Conservation (phyloP, 257 asterid genomes). For the Scutellaria baicalensis region DNA sequence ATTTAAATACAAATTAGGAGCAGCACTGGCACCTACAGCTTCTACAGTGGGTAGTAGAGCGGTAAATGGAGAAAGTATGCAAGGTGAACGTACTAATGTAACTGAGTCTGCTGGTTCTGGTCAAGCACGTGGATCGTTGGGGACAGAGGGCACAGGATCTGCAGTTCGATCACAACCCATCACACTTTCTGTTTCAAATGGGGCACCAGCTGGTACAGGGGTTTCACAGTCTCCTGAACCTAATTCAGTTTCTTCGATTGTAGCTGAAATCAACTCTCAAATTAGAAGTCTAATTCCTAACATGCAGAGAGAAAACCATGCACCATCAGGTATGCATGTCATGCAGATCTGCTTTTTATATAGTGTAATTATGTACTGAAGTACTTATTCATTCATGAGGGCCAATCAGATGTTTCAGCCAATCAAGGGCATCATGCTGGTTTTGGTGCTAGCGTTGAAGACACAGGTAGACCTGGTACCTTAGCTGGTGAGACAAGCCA, state of each 20-base stretch:
- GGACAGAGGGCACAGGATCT: conserved; percentile 19
- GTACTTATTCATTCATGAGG: conserved; percentile 13
- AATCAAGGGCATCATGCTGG: conserved; percentile 28
- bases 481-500: conserved; percentile 6
- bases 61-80: conserved; percentile 45
- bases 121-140: conserved; percentile 36
- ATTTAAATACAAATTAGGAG: conserved; percentile 25
- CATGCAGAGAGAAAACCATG: conserved; percentile 22
- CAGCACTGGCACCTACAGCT: conserved; percentile 34
- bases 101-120: conserved; percentile 36
- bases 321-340: conserved; percentile 28
- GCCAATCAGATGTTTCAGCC: conserved; percentile 39
- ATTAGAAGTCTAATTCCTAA: conserved; percentile 23
- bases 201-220: conserved; percentile 29
- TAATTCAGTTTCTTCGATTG: conserved; percentile 18
- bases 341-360: background rate
- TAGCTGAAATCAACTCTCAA: conserved; percentile 40
- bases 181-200: conserved; percentile 33
- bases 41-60: conserved; percentile 44
- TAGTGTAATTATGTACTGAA: background rate
- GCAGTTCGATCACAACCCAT: conserved; percentile 36
- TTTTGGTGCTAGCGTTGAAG: conserved; percentile 21
- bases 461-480: conserved; percentile 12
- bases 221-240: conserved; percentile 30
- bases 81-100: conserved; percentile 34